These are phyloP conservation scores for Ceratocystis cubensis DNA, from an alignment of 2,329 filamentous ascomycete genomes.

Conservation along the genomic window DNA sequence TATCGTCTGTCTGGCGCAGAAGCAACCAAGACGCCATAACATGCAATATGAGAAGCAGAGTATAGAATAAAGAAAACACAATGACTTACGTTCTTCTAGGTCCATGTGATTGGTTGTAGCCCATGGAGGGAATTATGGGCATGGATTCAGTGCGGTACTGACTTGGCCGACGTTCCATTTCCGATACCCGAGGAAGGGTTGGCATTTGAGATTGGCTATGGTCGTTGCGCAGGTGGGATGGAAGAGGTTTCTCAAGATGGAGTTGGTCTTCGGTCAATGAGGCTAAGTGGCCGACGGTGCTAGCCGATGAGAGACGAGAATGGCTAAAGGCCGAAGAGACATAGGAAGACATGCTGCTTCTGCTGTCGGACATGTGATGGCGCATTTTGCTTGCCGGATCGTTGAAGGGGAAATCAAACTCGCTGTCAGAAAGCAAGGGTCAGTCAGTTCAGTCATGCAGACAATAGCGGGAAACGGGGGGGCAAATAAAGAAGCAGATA, in stretches of 20 bases:
- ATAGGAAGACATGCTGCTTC: constrained; percentile 41
- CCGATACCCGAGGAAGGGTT: constrained; percentile 17
- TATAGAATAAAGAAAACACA: background rate
- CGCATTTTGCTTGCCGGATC: constrained; percentile 19
- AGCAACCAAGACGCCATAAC: background rate
- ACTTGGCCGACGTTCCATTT: constrained; percentile 15
- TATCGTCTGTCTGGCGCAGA: background rate
- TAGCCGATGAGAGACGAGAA: constrained; percentile 43
- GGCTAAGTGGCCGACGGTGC: constrained; percentile 33
- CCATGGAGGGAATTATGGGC: constrained; percentile 15
- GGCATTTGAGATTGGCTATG: constrained; percentile 12
- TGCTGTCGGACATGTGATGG: constrained; percentile 40
- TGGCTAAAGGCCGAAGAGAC: constrained; percentile 34
- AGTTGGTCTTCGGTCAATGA: constrained; percentile 20
- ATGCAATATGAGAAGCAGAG: background rate
- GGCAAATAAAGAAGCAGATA: background rate
- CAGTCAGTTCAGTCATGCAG: background rate
- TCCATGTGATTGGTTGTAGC: constrained; percentile 10
- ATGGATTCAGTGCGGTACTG: constrained; percentile 20
- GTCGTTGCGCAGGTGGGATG: constrained; percentile 14
- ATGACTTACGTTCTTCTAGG: constrained; percentile 19
- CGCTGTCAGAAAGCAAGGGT: background rate
- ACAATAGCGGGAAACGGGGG: no score
- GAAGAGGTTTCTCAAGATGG: constrained; percentile 18
- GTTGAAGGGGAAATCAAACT: constrained; percentile 19